Percentiles rank a stretch among this genome's conserved stretches.
Conservation (phyloP, 805 yeast genomes). For the Schizosaccharomyces japonicus region DNA sequence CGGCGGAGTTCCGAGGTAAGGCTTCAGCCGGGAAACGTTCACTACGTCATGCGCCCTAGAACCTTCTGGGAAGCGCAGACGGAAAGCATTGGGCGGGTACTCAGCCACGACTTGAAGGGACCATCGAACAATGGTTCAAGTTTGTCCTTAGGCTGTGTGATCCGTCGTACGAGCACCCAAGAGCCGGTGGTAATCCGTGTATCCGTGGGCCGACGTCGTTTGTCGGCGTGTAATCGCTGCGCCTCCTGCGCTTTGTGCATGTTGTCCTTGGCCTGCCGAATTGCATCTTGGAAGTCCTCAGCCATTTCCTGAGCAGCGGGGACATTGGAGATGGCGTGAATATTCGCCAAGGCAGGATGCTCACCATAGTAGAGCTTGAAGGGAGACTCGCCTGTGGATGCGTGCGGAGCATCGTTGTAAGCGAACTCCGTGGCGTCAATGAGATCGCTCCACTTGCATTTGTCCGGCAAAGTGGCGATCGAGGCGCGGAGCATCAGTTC, state of each 20-base stretch:
- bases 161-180: too few species aligned
- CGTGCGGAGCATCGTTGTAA: background rate
- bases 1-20: too few species aligned
- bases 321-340: background rate
- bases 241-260: background rate
- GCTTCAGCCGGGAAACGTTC: too few species aligned
- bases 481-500: background rate
- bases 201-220: background rate
- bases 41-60: too few species aligned
- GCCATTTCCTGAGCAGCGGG: background rate
- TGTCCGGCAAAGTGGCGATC: background rate
- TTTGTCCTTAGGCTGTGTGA: too few species aligned
- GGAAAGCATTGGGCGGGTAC: too few species aligned
- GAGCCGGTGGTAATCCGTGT: too few species aligned
- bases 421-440: background rate
- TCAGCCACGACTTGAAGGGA: too few species aligned
- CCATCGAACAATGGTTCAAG: too few species aligned
- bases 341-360: background rate
- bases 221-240: background rate
- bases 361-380: conserved; percentile 5
- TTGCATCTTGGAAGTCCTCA: background rate
- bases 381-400: conserved; percentile 3
- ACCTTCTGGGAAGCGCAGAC: too few species aligned
- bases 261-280: background rate
- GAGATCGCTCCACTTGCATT: background rate